Evolutionary conservation across 352 stramenopile genomes (phyloP), one percentile per base, ranked within the genome.

Genomic region (Phytopythium vexans): DNA sequence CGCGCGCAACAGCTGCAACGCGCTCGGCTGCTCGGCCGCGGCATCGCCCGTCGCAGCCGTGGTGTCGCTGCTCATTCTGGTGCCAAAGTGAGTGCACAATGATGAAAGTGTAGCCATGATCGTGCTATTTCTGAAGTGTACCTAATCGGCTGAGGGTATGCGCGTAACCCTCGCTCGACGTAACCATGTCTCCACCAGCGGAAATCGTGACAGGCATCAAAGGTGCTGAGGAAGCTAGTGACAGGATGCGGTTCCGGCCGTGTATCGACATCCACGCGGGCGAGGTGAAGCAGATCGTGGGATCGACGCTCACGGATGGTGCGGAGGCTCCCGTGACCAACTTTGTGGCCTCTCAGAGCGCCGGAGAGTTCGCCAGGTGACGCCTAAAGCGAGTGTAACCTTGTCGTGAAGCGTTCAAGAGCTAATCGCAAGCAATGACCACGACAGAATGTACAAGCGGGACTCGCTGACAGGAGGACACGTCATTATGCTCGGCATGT

Each of bases 281-380:
- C 36, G 71, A 96, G 64, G 96, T 99, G 39, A 99, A 99, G 82
- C 97, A 99, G 75, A 99, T 99, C 67, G 96, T 99, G 42, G 97
- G 97, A 15, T 98, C 90, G 11, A 99, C 96, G 36, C 81, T 99
- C 41, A 92, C 67, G n/a, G 93, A 98, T 62, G 75, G 72, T n/a
- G 72, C 82, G 41, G 67, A 67, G 11, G 66, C 58, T 14, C 84
- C 86, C 1, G 70, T 95, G 53, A 97, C 88, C 43, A 99, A 98
- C 74, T 99, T 98, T 68, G 85, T 88, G 16, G 86, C 91, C 9
- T 70, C 68, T 31, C 68, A 88, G 50, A 88, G 69, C 45, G 74
- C 86, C 8, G 75, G 69, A 3, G 71, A 87, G 41, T 97, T 92
- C 54, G 88, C 89, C 0, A 62, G 70, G 84, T 89, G 56, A 50